phyloP scores from a whole-genome alignment of 768 basidiomycete species.

The Termitomyces sp. region DNA sequence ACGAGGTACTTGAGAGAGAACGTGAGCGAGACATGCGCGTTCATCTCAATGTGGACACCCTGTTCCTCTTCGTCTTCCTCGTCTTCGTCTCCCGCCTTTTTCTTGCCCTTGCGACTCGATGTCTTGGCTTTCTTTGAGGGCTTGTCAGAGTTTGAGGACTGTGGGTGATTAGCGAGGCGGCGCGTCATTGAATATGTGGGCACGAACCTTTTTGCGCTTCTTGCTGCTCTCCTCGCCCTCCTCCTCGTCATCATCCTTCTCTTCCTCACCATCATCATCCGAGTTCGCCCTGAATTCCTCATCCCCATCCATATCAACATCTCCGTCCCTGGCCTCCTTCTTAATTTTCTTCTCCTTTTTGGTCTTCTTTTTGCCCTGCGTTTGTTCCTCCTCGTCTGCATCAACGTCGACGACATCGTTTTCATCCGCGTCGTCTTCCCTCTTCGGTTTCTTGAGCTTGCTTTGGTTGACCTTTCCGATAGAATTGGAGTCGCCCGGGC shows the following conservation, averaged over 20 bases:
- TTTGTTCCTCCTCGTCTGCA: slow-evolving; percentile 40
- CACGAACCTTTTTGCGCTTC: slow-evolving; percentile 64
- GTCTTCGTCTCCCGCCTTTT: slow-evolving; percentile 37
- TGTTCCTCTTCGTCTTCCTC: slow-evolving; percentile 47
- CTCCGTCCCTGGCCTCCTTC: slow-evolving; percentile 38
- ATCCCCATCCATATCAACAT: slow-evolving; percentile 43
- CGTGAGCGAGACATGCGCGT: slow-evolving; percentile 85
- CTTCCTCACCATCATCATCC: slow-evolving; percentile 51
- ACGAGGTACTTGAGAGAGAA: slow-evolving; percentile 97
- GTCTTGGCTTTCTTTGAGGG: slow-evolving; percentile 42
- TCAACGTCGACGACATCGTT: slow-evolving; percentile 42
- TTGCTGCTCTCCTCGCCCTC: slow-evolving; percentile 49
- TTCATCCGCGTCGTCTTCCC: slow-evolving; percentile 38
- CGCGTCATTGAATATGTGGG: neutral
- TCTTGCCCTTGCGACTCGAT: slow-evolving; percentile 49
- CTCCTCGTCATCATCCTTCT: slow-evolving; percentile 47
- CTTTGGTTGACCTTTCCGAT: slow-evolving; percentile 37
- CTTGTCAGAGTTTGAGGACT: slow-evolving; percentile 36
- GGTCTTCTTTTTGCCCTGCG: slow-evolving; percentile 33
- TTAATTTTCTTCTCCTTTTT: slow-evolving; percentile 43
- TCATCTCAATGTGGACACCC: slow-evolving; percentile 77
- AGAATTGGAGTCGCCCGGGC: slow-evolving; percentile 57
- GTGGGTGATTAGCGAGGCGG: slow-evolving; percentile 7
- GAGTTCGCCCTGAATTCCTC: slow-evolving; percentile 42
- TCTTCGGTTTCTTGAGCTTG: slow-evolving; percentile 29